phyloP scores from a whole-genome alignment of 106 monocot species.

The Cymbidium sinense region DNA sequence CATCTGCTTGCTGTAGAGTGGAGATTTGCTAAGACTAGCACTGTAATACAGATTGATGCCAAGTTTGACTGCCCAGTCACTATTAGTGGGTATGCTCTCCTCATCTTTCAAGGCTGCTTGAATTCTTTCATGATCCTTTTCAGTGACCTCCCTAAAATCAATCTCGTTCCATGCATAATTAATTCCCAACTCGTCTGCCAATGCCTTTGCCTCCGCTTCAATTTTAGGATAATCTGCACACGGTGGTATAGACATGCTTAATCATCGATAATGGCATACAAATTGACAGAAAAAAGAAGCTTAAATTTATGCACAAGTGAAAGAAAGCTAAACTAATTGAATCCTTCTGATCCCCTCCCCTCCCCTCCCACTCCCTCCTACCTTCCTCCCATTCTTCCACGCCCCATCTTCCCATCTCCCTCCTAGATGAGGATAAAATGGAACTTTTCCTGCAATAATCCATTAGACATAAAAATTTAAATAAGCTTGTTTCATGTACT shows the following conservation, averaged over 20 bases:
- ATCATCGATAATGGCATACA: background rate
- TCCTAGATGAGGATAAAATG: background rate
- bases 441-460: background rate
- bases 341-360: background rate
- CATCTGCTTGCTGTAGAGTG: conserved; percentile 80
- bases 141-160: conserved; percentile 35
- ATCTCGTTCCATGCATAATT: conserved; percentile 52
- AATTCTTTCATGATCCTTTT: conserved; percentile 49
- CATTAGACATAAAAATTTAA: background rate
- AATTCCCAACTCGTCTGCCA: conserved; percentile 52
- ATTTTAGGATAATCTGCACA: conserved; percentile 71
- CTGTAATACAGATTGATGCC: conserved; percentile 82
- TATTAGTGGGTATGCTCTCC: conserved; percentile 51
- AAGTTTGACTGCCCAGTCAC: conserved; percentile 84
- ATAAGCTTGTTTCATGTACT: too few relatives aligned
- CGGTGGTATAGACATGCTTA: background rate
- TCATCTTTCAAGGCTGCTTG: conserved; percentile 58
- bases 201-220: conserved; percentile 54
- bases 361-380: background rate
- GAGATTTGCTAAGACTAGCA: conserved; percentile 74
- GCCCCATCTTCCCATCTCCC: background rate
- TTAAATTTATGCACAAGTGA: background rate
- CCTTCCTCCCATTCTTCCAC: background rate
- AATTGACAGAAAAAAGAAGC: background rate
- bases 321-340: background rate